phyloP scores from a whole-genome alignment of 306 rosid genomes.

The Lupinus albus region DNA sequence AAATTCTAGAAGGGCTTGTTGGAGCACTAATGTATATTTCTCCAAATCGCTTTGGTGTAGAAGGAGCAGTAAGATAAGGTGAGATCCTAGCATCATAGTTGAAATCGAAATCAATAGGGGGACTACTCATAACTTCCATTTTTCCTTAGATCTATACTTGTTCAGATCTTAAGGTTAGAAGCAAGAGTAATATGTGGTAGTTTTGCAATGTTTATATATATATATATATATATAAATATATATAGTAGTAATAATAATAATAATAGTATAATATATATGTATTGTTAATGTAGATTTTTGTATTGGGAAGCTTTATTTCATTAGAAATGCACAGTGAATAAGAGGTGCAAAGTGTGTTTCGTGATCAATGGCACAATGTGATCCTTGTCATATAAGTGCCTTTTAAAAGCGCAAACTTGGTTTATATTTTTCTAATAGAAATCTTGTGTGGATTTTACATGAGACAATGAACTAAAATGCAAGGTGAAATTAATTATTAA shows the following conservation, averaged over 20 bases:
- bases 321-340: no score
- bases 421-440: background rate
- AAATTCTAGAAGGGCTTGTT: slow-evolving; percentile 63
- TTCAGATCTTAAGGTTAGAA: background rate
- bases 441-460: no score
- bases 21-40: slow-evolving; percentile 73
- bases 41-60: slow-evolving; percentile 64
- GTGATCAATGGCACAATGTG: slow-evolving; percentile 9
- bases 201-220: background rate
- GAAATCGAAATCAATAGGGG: slow-evolving; percentile 59
- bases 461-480: no score
- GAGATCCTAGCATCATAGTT: slow-evolving; percentile 42
- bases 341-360: slow-evolving; percentile 32
- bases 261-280: no score
- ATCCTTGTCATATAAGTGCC: slow-evolving; percentile 29
- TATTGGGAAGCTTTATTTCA: no score
- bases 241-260: no score
- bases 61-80: slow-evolving; percentile 56
- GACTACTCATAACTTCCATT: slow-evolving; percentile 58
- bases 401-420: slow-evolving; percentile 26
- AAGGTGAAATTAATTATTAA: no score
- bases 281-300: no score
- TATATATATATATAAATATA: background rate
- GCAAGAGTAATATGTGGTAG: slow-evolving; percentile 1
- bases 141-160: background rate